Evolutionary conservation across 495 filamentous ascomycete genomes (phyloP), one percentile per base, ranked within the genome.

Genomic region (Neohortaea acidophila): DNA sequence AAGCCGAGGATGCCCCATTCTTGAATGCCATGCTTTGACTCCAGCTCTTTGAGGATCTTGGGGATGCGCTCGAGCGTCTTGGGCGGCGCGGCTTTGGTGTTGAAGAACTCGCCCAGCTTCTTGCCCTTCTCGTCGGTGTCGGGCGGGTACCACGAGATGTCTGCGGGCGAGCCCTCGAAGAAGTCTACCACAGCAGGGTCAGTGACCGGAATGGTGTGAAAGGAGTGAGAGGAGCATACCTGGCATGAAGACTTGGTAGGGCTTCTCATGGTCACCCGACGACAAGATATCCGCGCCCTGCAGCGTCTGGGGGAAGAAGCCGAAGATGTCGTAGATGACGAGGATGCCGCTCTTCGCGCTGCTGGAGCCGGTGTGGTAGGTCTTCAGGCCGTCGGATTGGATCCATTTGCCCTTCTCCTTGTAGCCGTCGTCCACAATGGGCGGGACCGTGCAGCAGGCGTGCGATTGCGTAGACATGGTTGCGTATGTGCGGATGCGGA

Each of bases 1-100:
- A 69, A 84, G 11, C 87, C 87, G n/a, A 94, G 55, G 41, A 84
- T 66, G n/a, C 66, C 84, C 84, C 83, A 94, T 21, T 70, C 76
- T 51, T 76, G 64, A 49, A 91, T 75, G 21, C 59, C 57, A 11
- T 68, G 64, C 62, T 68, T 35, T 17, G 41, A 59, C 47, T 55
- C 51, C 24, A 81, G 50, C 38, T 68, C 62, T 44, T 73, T 58
- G 39, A 89, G 61, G 41, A 79, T 62, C 5, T 59, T 65, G 0
- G 75, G 75, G 40, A 92, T 66, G 47, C 72, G 72, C 37, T 60
- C 63, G 13, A 78, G 70, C 12, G 72, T 77, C 28, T 67, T 69
- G 2, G 64, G 63, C 0, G 81, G 74, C 0, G 73, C 69, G 15
- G 73, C 81, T 47, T 72, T 63, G 45, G 68, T 79, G 39, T 65